Base-by-base conservation (phyloP, 2,329 filamentous ascomycete species). In the Cephalotrichum gorgonifer region DNA sequence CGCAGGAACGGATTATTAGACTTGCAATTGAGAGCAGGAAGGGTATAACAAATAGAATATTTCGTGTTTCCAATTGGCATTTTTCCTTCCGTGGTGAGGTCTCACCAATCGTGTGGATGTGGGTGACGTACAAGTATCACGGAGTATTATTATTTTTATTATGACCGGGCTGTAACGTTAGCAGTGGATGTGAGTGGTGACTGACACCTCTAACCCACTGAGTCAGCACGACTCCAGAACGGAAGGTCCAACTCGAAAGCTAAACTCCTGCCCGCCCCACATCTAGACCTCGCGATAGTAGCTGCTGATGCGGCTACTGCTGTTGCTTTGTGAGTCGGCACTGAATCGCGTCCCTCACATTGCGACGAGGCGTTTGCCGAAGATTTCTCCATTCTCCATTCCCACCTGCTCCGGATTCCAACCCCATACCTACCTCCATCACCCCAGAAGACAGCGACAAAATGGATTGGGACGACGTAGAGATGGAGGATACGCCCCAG, bases 1-100 rank as follows among this genome's bases (percentile, higher is more conserved):
- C 69, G 64, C 56, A 64, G 60, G 35, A 54, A 67, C 23, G 59
- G 64, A 43, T 58, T 67, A 50, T 62, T 69, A 49, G 69, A 71
- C 54, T 57, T 67, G 39, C 65, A 62, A 54, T 65, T 60, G 57
- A 58, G 63, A 50, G 62, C 66, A 48, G 64, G 65, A 54, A 67
- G 63, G 49, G 64, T 66, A 54, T 67, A 66, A 5, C 17, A 6
- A 33, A 39, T 39, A 39, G 17, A 39, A 20, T 4, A 22, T n/a
- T n/a, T n/a, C n/a, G n/a, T n/a, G n/a, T n/a, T n/a, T n/a, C n/a
- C n/a, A n/a, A n/a, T n/a, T n/a, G n/a, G n/a, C n/a, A n/a, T n/a
- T n/a, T n/a, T n/a, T n/a, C n/a, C n/a, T n/a, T n/a, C n/a, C n/a
- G n/a, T n/a, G n/a, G n/a, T n/a, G n/a, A n/a, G n/a, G n/a, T n/a